Percentiles rank a stretch among this genome's conserved stretches.
phyloP scores from a whole-genome alignment of 257 asterid species.

The Eustoma russellianum region DNA sequence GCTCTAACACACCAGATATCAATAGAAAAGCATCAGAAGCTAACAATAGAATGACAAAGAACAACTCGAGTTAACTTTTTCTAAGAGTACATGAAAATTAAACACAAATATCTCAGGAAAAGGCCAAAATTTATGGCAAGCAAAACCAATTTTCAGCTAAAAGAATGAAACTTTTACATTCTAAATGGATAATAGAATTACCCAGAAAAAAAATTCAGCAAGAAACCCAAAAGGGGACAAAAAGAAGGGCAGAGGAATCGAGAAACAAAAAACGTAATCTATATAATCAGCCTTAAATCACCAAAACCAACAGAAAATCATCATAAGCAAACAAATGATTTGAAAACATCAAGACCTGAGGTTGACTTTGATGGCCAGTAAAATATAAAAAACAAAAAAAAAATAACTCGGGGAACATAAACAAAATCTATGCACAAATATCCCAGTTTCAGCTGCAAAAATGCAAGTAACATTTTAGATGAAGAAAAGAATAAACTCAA shows the following conservation, averaged over 20 bases:
- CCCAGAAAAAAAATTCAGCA: neutral
- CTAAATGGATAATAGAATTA: neutral
- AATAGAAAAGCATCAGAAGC: neutral
- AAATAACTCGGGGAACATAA: too few relatives aligned
- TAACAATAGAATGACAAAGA: too few relatives aligned
- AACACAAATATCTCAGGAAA: too few relatives aligned
- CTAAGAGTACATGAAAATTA: too few relatives aligned
- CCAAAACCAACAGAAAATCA: conserved; percentile 9
- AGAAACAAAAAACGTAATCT: neutral
- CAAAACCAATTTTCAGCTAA: conserved; percentile 1
- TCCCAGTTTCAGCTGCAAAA: conserved; percentile 11
- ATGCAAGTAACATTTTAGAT: conserved; percentile 6
- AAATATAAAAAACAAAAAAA: too few relatives aligned
- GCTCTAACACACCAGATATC: conserved; percentile 4
- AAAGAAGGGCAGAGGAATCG: too few relatives aligned
- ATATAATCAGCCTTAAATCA: conserved; percentile 3
- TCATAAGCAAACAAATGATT: too few relatives aligned
- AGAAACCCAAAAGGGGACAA: neutral
- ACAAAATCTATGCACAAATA: conserved; percentile 9
- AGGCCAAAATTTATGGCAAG: conserved; percentile 6
- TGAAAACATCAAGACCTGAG: too few relatives aligned
- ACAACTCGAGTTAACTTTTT: too few relatives aligned
- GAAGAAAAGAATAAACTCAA: neutral
- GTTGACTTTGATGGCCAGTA: too few relatives aligned
- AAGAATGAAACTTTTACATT: neutral